Evolutionary conservation across 208 protist genomes (phyloP).

Genomic region (Entamoeba nuttalli): DNA sequence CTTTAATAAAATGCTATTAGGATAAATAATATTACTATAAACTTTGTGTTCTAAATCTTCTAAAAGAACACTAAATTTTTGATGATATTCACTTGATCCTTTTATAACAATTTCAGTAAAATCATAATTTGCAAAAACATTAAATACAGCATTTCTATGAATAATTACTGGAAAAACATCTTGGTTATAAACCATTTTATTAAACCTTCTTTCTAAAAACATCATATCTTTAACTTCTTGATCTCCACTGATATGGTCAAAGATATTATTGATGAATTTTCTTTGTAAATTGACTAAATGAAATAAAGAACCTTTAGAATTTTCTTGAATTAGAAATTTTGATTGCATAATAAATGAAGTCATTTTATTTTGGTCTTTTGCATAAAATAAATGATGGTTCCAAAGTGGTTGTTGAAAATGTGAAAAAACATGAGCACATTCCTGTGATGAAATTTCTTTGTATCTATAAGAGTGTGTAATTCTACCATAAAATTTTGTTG

Average conservation of each 20-base stretch:
- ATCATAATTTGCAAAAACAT: background rate
- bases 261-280: background rate
- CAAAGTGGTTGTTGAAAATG: background rate
- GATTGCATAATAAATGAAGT: background rate
- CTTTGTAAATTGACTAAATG: background rate
- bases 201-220: background rate
- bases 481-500: background rate
- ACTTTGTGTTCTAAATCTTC: background rate
- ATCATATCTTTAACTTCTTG: background rate
- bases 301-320: background rate
- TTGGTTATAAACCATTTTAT: background rate
- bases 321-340: background rate
- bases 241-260: background rate
- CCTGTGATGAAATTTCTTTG: background rate
- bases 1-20: background rate
- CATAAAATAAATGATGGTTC: background rate
- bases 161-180: background rate
- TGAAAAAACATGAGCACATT: background rate
- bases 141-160: background rate
- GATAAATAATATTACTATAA: background rate
- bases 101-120: background rate
- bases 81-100: background rate
- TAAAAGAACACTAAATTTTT: background rate
- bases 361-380: background rate
- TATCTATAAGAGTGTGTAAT: background rate